phyloP scores from a whole-genome alignment of 345 rosid genomes.

The Lumnitzera littorea region DNA sequence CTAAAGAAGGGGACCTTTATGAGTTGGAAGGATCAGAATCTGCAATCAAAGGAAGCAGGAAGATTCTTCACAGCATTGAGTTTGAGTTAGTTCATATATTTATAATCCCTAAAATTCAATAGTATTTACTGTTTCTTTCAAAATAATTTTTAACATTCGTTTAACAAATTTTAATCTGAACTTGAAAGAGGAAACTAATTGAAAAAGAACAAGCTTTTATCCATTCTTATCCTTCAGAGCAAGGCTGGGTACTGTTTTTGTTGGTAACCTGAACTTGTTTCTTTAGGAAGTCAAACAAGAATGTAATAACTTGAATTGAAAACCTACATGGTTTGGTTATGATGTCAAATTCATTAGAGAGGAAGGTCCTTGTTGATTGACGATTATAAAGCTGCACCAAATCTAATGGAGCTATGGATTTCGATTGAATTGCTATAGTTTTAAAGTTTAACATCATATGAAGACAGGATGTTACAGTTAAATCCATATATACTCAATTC shows the following conservation, averaged over 20 bases:
- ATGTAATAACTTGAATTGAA: background rate
- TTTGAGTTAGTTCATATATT: constrained; percentile 17
- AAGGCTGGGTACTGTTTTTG: background rate
- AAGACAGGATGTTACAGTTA: no score
- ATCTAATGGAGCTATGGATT: no score
- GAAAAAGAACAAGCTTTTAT: background rate
- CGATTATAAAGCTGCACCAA: no score
- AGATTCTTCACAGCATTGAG: constrained; percentile 34
- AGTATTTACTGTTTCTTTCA: background rate
- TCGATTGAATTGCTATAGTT: no score
- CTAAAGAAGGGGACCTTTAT: constrained; percentile 19
- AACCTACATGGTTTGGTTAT: background rate
- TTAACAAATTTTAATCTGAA: background rate
- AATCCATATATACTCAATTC: no score
- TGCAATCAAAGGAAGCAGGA: constrained; percentile 43
- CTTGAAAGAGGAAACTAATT: background rate
- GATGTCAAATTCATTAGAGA: background rate
- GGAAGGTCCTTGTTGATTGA: no score
- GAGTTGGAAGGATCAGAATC: constrained; percentile 38
- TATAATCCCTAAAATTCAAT: background rate
- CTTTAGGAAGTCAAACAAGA: background rate
- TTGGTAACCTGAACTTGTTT: background rate
- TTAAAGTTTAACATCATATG: no score
- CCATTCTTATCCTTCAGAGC: background rate
- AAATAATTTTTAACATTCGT: background rate